Conservation (phyloP, 2,329 filamentous ascomycete genomes). For the Microsporum ferrugineum region DNA sequence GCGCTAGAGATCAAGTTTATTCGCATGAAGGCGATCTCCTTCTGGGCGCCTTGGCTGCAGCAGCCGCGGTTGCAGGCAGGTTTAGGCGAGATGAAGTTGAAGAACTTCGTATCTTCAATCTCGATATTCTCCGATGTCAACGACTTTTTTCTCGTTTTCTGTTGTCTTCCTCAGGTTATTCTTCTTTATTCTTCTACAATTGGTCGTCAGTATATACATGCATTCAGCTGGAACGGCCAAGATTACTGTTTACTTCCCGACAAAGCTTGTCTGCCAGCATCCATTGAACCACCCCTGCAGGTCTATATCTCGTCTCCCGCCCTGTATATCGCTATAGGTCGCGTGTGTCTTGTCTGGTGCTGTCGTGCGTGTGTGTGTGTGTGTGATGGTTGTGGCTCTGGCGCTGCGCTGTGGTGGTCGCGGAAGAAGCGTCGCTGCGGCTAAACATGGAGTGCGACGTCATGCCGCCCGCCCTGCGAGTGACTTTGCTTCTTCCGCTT, state of each 20-base stretch:
- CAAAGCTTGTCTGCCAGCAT: neutral
- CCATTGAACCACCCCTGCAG: neutral
- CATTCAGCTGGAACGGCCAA: neutral
- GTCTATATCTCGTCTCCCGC: neutral
- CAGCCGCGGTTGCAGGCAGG: neutral
- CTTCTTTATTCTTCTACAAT: neutral
- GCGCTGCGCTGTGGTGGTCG: neutral
- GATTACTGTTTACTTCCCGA: neutral
- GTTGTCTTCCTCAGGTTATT: neutral
- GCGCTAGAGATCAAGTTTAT: slow-evolving; percentile 1
- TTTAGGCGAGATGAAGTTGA: neutral
- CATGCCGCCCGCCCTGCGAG: neutral
- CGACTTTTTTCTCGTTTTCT: neutral
- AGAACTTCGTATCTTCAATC: neutral
- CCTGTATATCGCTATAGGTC: neutral
- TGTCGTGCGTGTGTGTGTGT: neutral
- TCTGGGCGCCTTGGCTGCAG: slow-evolving; percentile 1
- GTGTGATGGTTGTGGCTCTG: neutral
- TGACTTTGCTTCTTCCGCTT: neutral
- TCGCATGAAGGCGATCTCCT: slow-evolving; percentile 1
- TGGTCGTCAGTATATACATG: too few species aligned
- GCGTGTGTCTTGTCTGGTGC: neutral
- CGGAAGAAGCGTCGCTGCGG: neutral
- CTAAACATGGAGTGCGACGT: slow-evolving; percentile 1
- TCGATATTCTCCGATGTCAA: neutral